Conservation (phyloP, 768 basidiomycete genomes). For the Cystobasidium onofrii region DNA sequence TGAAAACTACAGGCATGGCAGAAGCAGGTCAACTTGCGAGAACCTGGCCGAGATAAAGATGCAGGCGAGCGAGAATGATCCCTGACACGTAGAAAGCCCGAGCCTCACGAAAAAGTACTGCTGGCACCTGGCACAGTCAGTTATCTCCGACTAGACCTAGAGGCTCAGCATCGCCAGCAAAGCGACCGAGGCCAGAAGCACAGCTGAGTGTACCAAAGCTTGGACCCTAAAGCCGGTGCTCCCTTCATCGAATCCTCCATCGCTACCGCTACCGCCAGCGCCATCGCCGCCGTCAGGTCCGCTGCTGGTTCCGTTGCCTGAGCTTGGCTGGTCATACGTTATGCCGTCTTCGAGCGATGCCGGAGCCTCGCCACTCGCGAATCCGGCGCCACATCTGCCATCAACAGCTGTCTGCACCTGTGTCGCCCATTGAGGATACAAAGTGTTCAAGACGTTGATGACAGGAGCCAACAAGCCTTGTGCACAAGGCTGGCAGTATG, state of each 20-base stretch:
- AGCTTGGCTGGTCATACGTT: not conserved
- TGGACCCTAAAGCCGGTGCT: slow-evolving; percentile 8
- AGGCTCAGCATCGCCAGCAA: not conserved
- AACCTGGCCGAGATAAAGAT: too few relatives aligned
- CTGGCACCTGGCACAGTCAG: not conserved
- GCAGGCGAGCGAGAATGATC: too few relatives aligned
- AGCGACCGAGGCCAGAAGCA: not conserved
- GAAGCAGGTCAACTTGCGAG: too few relatives aligned
- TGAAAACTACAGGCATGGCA: too few relatives aligned
- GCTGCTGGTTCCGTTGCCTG: not conserved
- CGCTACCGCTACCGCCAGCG: not conserved
- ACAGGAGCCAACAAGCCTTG: not conserved
- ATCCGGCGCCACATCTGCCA: slow-evolving; percentile 8
- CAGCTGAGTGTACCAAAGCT: not conserved
- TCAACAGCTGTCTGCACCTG: not conserved
- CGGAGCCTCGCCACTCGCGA: slow-evolving; percentile 10
- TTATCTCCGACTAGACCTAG: not conserved
- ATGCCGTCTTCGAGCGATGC: slow-evolving; percentile 3
- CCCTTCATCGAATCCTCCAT: not conserved
- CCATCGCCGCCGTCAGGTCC: not conserved
- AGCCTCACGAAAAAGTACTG: too few relatives aligned
- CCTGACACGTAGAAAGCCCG: too few relatives aligned
- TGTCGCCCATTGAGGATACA: not conserved
- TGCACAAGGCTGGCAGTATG: slow-evolving; percentile 21
- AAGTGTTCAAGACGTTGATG: not conserved